Evolutionary conservation across 768 basidiomycete species (phyloP), one percentile per base, ranked within the genome.

Genomic region (Hygrocybe coccinea): DNA sequence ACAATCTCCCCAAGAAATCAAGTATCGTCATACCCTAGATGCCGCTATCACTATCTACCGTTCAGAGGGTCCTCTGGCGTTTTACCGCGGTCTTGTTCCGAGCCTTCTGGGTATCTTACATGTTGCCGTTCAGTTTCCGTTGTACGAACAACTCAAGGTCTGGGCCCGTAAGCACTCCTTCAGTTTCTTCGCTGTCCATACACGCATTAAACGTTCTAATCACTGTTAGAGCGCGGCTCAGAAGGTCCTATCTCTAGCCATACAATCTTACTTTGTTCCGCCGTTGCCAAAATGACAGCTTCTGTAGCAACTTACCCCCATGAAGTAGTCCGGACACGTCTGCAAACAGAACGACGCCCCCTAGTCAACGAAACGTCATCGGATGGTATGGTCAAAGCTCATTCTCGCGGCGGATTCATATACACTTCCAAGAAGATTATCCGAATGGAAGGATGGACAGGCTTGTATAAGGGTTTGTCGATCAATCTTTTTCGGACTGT

Each of bases 271-370:
- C 69, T 86, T 17, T 98, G 94, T 75, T 95, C 92, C 15, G 91
- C 90, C n/a, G 73, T 84, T 24, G 88, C 94, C 19, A 99, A 99
- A 69, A 97, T 97, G 90, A 86, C 90, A 1, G 97, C 97, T 7
- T 94, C 93, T 15, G 74, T 97, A 17, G 89, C 87, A 36, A 98
- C 97, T 34, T 99, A 99, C 69, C 97, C 97, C 1, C 97, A 99
- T 72, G 97, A 99, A 71, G 97, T 99, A 43, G 80, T 99, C 35
- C 89, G 97, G n/a, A 98, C 97, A n/a, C 84, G 95, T 5, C 73
- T 98, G 47, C 97, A 99, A 71, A 95, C 95, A 3, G 83, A 86
- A 62, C 78, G 82, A 56, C 81, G 83, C 50, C 86, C 83, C 44
- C 74, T 89, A 47, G 75, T 79, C 43, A 79, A 79, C 61, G 79